Percentiles rank a stretch among this genome's conserved stretches.
These are phyloP conservation scores for Pleoardoris graminearum DNA, from an alignment of 2,329 filamentous ascomycete genomes.

Conservation along the genomic window DNA sequence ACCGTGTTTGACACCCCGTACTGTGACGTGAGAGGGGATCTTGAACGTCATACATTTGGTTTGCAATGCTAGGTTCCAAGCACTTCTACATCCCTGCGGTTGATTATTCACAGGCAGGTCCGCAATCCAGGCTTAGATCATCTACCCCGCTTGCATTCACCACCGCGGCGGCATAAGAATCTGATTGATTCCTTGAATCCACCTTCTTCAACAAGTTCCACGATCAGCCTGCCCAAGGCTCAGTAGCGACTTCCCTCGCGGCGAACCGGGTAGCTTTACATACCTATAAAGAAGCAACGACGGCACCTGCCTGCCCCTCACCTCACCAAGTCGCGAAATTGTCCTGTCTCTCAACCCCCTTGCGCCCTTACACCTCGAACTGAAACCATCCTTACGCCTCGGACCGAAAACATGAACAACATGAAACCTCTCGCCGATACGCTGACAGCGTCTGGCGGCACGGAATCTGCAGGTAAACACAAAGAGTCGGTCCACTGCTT, in stretches of 20 bases:
- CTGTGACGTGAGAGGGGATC: conserved; percentile 1
- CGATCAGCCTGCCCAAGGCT: too few species aligned
- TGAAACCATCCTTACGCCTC: too few species aligned
- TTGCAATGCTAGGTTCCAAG: neutral
- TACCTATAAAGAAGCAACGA: too few species aligned
- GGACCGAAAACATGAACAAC: neutral
- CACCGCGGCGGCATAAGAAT: neutral
- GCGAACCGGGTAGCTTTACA: too few species aligned
- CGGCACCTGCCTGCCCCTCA: too few species aligned
- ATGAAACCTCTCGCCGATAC: conserved; percentile 45
- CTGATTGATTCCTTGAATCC: too few species aligned
- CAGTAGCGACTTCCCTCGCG: too few species aligned
- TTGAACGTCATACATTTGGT: conserved; percentile 6
- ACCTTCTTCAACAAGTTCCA: too few species aligned
- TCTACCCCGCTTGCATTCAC: neutral
- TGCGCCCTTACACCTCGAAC: too few species aligned
- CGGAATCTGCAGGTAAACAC: conserved; percentile 45
- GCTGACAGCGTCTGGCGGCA: conserved; percentile 48
- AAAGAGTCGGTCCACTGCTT: neutral
- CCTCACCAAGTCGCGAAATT: too few species aligned
- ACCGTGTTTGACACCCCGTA: conserved; percentile 1
- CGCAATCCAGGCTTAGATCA: neutral
- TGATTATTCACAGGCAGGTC: neutral
- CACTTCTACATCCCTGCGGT: conserved; percentile 1
- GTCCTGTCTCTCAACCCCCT: too few species aligned